Evolutionary conservation across 768 basidiomycete species (phyloP), one percentile per base, ranked within the genome.

Genomic region (Naganishia vishniacii): DNA sequence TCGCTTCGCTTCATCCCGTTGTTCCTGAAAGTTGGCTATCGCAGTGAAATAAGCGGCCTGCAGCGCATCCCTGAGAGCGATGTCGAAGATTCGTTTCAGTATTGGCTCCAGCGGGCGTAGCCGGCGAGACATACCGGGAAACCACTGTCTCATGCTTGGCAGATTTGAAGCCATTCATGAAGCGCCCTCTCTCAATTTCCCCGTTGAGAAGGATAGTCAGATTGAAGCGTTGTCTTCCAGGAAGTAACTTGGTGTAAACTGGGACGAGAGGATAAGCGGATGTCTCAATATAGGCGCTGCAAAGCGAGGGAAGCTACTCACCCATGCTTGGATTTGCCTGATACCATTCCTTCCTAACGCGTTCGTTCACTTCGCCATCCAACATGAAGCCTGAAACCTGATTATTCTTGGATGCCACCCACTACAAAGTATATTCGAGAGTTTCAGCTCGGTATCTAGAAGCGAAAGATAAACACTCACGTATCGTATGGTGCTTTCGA

Each of bases 331-430:
- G n/a, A 40, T 40, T 37, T 3, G 20, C 53, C 11, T 26, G 2
- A 18, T 56, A 56, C 53, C 53, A 56, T 23, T 56, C 53, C 25
- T 34, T n/a, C 34, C 53, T 56, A 8, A 23, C 5, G 20, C 31
- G 34, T 15, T 41, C 34, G 28, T 12, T 32, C 5, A 26, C 34
- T 13, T 1, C 1, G 13, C 37, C 13, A 16, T 56, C 53, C 12
- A 56, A 25, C 53, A 56, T 56, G 1, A 56, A 23, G 12, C 20
- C 53, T 32, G 32, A 4, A 20, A 56, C 53, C 20, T 28, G 53
- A 25, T 31, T n/a, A 25, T 23, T 40, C 15, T 56, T 37, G 6
- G 20, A 56, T 23, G 37, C 53, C 32, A 56, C 12, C 53, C 53
- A 56, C 53, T 56, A 31, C 4, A 13, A 41, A 31, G 32, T 7